A percentile compares a stretch with the other conserved stretches of the same genome.
phyloP scores from a whole-genome alignment of 177 flowering plant species.

The Vitis hybrid region DNA sequence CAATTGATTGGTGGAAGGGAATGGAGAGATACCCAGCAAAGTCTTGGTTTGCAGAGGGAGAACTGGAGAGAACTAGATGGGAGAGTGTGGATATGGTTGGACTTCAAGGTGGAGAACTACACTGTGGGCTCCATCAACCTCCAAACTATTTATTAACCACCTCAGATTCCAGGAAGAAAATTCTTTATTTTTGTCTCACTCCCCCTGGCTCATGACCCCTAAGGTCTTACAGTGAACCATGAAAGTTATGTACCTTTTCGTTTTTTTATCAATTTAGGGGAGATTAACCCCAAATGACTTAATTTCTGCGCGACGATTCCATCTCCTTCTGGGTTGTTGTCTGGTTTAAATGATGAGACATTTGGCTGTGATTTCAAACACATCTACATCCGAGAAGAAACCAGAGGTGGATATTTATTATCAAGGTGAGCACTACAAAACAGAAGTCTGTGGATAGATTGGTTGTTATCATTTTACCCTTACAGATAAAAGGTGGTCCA shows the following conservation, averaged over 20 bases:
- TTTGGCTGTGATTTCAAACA: no score
- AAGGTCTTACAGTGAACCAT: no score
- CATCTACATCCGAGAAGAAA: no score
- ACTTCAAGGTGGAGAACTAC: conserved; percentile 8
- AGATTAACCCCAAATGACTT: no score
- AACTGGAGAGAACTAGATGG: conserved; percentile 13
- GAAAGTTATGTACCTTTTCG: neutral
- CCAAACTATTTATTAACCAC: conserved; percentile 11
- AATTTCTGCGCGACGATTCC: no score
- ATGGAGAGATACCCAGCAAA: neutral
- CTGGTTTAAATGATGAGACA: no score
- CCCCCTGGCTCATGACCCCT: neutral
- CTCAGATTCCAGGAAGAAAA: conserved; percentile 11
- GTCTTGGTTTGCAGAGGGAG: neutral
- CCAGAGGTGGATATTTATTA: no score
- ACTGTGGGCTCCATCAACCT: conserved; percentile 19
- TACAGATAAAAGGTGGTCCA: no score
- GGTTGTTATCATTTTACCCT: no score
- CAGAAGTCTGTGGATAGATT: no score
- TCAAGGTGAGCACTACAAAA: no score
- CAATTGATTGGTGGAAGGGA: neutral
- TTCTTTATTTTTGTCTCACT: conserved; percentile 20
- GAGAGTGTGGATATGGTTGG: conserved; percentile 22
- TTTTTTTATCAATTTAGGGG: neutral
- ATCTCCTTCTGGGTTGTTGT: no score